A percentile compares a stretch with the other conserved stretches of the same genome.
These are phyloP conservation scores for Astrothelium subdiscretum DNA, from an alignment of 495 filamentous ascomycete species.

Conservation along the genomic window DNA sequence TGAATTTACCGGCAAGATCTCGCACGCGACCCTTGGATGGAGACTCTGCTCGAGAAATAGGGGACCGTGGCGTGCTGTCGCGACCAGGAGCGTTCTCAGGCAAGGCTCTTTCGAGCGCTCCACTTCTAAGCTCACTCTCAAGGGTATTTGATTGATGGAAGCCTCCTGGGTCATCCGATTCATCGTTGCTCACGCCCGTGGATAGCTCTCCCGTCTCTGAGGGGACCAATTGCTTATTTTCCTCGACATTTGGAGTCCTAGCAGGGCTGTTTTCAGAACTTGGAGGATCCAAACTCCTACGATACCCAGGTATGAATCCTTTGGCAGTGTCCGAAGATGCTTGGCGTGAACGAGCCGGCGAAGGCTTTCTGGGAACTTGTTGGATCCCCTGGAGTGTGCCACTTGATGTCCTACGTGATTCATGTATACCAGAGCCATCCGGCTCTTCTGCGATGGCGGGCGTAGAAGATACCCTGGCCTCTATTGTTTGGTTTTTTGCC, in stretches of 20 bases:
- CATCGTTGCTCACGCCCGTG: not conserved
- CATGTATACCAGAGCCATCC: not conserved
- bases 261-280: conserved; percentile 53
- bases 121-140: not conserved
- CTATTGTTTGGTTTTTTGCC: conserved; percentile 5
- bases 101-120: not conserved
- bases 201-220: conserved; percentile 4
- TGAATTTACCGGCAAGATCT: conserved; percentile 38
- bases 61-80: not conserved
- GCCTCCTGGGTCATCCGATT: not conserved
- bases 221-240: conserved; percentile 9
- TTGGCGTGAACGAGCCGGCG: conserved; percentile 26
- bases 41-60: conserved; percentile 23
- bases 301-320: conserved; percentile 41
- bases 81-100: not conserved
- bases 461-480: conserved; percentile 32
- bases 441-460: conserved; percentile 48
- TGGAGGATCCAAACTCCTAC: conserved; percentile 50
- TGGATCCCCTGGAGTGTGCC: conserved; percentile 14
- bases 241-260: conserved; percentile 40
- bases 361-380: conserved; percentile 23
- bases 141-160: not conserved
- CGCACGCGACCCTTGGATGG: conserved; percentile 35
- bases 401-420: conserved; percentile 29
- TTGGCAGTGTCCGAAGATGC: conserved; percentile 11